These are phyloP conservation scores for Hypoxylon subgilvum DNA, from an alignment of 495 filamentous ascomycete genomes.

Conservation along the genomic window DNA sequence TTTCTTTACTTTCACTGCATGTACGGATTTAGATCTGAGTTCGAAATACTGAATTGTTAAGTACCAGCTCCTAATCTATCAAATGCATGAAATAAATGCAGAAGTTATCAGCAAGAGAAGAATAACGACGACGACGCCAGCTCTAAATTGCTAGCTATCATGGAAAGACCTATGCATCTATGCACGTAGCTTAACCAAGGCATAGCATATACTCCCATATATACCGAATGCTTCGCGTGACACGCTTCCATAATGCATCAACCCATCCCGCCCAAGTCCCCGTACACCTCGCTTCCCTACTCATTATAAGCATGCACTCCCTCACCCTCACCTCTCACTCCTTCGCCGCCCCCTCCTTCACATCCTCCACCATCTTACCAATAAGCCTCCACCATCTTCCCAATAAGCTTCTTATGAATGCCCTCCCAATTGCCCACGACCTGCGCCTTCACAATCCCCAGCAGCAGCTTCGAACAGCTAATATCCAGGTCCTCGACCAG, in stretches of 20 bases:
- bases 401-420: constrained; percentile 52
- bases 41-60: too few species aligned
- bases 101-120: too few species aligned
- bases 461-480: constrained; percentile 48
- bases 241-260: too few species aligned
- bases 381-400: constrained; percentile 47
- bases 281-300: neutral
- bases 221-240: too few species aligned
- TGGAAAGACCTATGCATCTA: too few species aligned
- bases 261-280: neutral
- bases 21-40: too few species aligned
- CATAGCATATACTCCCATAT: too few species aligned
- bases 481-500: constrained; percentile 50
- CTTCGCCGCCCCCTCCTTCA: constrained; percentile 25
- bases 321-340: neutral
- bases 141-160: too few species aligned
- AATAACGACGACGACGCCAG: too few species aligned
- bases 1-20: neutral
- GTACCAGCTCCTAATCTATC: too few species aligned
- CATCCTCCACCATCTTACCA: constrained; percentile 37
- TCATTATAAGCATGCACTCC: neutral
- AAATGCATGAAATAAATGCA: too few species aligned
- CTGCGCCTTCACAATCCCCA: constrained; percentile 50
- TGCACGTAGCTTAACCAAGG: too few species aligned
- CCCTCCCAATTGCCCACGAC: constrained; percentile 50